Conservation (phyloP, 768 basidiomycete genomes). For the Mycena galericulata region DNA sequence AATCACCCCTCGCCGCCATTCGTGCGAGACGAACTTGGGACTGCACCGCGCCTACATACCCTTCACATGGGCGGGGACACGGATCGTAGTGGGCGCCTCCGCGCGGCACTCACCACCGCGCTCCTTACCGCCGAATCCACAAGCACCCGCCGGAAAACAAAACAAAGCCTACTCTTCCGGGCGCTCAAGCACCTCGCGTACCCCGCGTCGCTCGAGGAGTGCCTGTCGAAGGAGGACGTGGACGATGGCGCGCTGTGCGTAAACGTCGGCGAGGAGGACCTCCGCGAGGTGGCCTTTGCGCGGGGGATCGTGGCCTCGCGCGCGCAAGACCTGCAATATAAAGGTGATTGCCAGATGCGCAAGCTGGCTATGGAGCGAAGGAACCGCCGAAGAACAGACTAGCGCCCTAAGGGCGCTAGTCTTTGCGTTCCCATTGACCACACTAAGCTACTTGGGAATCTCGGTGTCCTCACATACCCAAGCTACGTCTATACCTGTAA, state of each 20-base stretch:
- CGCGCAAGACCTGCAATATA: neutral
- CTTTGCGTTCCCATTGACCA: no score
- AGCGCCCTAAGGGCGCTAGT: neutral
- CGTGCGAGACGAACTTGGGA: constrained; percentile 8
- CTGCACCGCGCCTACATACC: constrained; percentile 8
- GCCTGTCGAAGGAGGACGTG: neutral
- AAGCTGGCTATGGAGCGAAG: no score
- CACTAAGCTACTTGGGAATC: neutral
- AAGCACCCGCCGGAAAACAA: neutral
- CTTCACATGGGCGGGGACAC: constrained; percentile 24
- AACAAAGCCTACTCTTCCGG: neutral
- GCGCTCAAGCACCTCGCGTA: neutral
- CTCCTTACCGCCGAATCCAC: neutral
- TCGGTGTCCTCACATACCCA: neutral
- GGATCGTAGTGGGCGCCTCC: neutral
- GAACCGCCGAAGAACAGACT: no score
- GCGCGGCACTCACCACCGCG: neutral
- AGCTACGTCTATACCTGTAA: neutral
- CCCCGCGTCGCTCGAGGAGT: neutral
- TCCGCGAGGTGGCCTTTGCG: neutral
- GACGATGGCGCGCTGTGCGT: neutral
- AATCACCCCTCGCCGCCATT: constrained; percentile 13
- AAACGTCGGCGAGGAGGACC: neutral
- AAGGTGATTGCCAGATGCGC: no score
- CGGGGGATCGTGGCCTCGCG: neutral